Base-by-base conservation (phyloP, 2,329 filamentous ascomycete species). In the Zymoseptoria passerinii region DNA sequence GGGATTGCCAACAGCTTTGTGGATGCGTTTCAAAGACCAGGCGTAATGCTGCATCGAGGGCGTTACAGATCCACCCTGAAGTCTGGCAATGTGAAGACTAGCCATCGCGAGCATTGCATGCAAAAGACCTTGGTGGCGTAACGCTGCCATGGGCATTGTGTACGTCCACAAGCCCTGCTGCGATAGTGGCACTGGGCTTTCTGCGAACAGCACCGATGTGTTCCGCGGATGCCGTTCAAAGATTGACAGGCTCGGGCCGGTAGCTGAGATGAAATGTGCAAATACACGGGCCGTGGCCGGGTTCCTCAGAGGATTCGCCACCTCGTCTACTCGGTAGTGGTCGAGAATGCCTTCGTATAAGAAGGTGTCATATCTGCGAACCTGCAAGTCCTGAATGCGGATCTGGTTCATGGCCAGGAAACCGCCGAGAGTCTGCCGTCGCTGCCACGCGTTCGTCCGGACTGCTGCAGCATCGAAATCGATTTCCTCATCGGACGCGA, bases 1-100 rank as follows among this genome's bases (percentile, higher is more conserved):
- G 0, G 84, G 78, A 27, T 88, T 82, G 52, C 83, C 83, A 28
- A 97, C 87, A 52, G 88, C 88, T 65, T 83, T 85, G 6, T 89
- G 87, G 16, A 96, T 81, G 48, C 89, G 80, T 61, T 91, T 86
- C 52, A 96, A 78, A 8, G 92, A 87, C 65, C 92, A 85, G 58
- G 94, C 90, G 64, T 97, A 97, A 71, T 99, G 94, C 68, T 94
- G 92, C 68, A 94, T 83, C 0, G 92, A 92, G 8, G 90, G 86
- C 0, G 88, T 92, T 0, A 85, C 81, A 0, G 89, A 87, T 1
- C 83, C 83, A 28, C 81, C 79, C 69, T 95, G 88, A 4, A 95
- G 78, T 66, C 88, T 89, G 28, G 92, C 88, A 67, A 96, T 92
- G 68, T 97, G 92, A 49, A 96, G 75, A 71, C 89, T 92, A 23